Evolutionary conservation across 371 early-diverging fungal genomes (phyloP).

Genomic region (Gilbertella persicaria): DNA sequence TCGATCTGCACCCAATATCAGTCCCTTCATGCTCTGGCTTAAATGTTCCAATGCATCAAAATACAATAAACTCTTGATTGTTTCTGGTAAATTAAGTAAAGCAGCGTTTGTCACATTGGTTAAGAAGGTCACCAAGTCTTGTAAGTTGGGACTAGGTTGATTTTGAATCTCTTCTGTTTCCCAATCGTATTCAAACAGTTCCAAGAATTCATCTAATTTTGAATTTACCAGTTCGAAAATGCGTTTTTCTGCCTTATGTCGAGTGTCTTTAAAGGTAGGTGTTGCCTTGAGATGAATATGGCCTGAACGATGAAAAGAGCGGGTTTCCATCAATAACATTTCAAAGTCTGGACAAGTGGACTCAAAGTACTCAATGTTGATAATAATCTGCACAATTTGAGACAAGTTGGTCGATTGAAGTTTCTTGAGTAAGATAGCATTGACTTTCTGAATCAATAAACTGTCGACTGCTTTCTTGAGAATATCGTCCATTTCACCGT

Average conservation of each 20-base stretch:
- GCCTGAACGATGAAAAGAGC: constrained; percentile 59
- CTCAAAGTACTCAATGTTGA: constrained; percentile 81
- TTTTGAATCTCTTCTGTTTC: constrained; percentile 39
- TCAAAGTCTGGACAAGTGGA: constrained; percentile 81
- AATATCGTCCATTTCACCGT: constrained; percentile 87
- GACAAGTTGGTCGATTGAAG: constrained; percentile 69
- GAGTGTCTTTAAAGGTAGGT: constrained; percentile 71
- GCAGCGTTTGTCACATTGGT: constrained; percentile 73
- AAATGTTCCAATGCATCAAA: constrained; percentile 80
- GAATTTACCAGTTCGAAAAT: constrained; percentile 79
- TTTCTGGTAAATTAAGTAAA: constrained; percentile 67
- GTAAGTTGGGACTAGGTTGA: constrained; percentile 66
- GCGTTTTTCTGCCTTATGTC: constrained; percentile 74
- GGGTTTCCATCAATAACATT: constrained; percentile 68
- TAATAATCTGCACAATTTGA: constrained; percentile 80
- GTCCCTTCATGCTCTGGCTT: constrained; percentile 62
- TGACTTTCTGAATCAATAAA: constrained; percentile 73
- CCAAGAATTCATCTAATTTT: constrained; percentile 82
- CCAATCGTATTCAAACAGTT: constrained; percentile 86
- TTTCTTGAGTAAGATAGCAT: constrained; percentile 69
- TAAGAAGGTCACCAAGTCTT: constrained; percentile 74
- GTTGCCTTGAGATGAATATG: constrained; percentile 72
- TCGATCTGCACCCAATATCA: constrained; percentile 61
- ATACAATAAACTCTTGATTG: constrained; percentile 70
- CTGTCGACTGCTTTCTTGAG: constrained; percentile 83